Percentiles rank a stretch among this genome's conserved stretches.
Conservation (phyloP, 2,329 filamentous ascomycete species). For the Sclerotinia trifoliorum region DNA sequence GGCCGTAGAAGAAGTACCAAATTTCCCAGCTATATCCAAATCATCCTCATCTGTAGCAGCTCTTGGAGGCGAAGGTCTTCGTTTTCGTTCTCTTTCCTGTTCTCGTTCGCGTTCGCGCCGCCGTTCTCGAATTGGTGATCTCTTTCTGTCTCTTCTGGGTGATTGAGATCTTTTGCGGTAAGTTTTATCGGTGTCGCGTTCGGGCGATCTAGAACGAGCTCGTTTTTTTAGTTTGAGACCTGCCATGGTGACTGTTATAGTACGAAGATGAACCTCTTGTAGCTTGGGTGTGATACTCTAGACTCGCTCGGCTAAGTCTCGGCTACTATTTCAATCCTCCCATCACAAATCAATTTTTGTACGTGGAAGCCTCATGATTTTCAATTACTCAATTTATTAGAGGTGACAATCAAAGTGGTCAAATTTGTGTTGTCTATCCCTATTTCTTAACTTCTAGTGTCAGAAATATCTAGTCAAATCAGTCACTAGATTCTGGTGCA, state of each 20-base stretch:
- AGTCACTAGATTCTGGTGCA: background rate
- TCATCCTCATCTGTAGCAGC: conserved; percentile 36
- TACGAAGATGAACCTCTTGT: background rate
- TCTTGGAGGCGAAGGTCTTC: conserved; percentile 50
- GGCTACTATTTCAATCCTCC: background rate
- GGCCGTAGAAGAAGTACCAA: conserved; percentile 28
- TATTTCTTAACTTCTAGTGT: too few species aligned
- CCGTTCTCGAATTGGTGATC: conserved; percentile 41
- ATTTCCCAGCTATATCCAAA: conserved; percentile 39
- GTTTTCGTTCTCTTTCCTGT: conserved; percentile 45
- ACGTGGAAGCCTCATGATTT: too few species aligned
- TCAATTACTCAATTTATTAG: too few species aligned
- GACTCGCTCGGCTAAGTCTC: conserved; percentile 8
- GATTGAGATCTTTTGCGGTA: conserved; percentile 23
- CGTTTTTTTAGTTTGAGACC: conserved; percentile 22
- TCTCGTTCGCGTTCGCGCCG: conserved; percentile 42
- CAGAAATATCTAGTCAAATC: too few species aligned
- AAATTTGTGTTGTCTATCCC: too few species aligned
- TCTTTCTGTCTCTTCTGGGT: conserved; percentile 43
- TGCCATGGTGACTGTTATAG: conserved; percentile 14
- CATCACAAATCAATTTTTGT: background rate
- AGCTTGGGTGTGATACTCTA: background rate
- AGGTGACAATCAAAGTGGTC: too few species aligned
- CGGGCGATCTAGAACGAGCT: conserved; percentile 20
- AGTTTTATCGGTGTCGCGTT: conserved; percentile 19